Evolutionary conservation across 2,329 filamentous ascomycete genomes (phyloP), one percentile per base, ranked within the genome.

Genomic region (Zasmidium cellare): DNA sequence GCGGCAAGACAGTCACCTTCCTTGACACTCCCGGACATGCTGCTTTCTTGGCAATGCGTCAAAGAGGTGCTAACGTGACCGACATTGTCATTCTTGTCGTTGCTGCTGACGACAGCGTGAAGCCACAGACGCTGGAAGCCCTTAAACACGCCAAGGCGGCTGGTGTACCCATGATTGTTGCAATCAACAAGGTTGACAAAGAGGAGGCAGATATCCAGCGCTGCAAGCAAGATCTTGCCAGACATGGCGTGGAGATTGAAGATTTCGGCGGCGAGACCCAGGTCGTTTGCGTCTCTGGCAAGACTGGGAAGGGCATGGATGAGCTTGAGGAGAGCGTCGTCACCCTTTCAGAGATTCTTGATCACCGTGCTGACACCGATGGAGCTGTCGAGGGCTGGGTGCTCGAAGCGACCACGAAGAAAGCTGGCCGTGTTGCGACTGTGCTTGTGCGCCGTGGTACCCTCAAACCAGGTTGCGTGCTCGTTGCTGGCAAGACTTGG

Each of bases 101-200:
- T 20, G 94, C 94, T 6, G 93, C 93, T 9, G 94, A 99, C 72
- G 96, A 99, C 72, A 94, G 92, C 71, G 93, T 99, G 67, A 99
- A 94, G 80, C 94, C 94, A 2, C 94, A 99, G 71, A 99, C 96
- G 0, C 80, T 97, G 1, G 94, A 99, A 78, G 94, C 94, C 5
- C 87, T 99, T 71, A 97, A 96, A 74, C 94, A 99, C 72, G 93
- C 94, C 7, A 89, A 88, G 56, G 82, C 84, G 25, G 91, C 94
- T 51, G 88, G 89, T 60, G 94, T 97, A 0, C 93, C 94, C 3
- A 93, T 99, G 51, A 96, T 99, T 58, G 94, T 99, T 51, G 96
- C 96, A 16, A 93, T 97, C 76, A 99, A 94, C 80, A 99, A 99
- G 76, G 85, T 96, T 52, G 94, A 99, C 77, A 96, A 94, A 76